Conservation (phyloP, 1,284 basidiomycete genomes). For the Ganoderma lingzhi region DNA sequence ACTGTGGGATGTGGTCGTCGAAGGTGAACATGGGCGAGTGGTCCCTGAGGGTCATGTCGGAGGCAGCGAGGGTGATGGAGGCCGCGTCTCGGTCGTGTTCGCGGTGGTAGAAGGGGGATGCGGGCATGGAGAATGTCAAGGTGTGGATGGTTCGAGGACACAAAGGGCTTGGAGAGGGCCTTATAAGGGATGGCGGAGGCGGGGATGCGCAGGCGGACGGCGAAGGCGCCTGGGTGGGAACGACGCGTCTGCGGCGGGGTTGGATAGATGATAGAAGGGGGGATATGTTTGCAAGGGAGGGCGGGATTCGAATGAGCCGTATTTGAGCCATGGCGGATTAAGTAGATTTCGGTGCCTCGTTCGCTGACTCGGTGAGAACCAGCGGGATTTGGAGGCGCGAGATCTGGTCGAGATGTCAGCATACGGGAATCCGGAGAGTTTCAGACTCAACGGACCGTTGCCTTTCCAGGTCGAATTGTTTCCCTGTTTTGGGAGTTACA, state of each 20-base stretch:
- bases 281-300: constrained; percentile 32
- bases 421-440: constrained; percentile 32
- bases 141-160: constrained; percentile 33
- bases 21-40: constrained; percentile 52
- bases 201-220: constrained; percentile 31
- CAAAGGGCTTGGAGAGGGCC: constrained; percentile 33
- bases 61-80: constrained; percentile 41
- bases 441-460: constrained; percentile 28
- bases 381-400: constrained; percentile 30
- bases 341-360: constrained; percentile 34
- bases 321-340: constrained; percentile 34
- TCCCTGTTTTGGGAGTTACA: constrained; percentile 29
- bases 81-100: constrained; percentile 39
- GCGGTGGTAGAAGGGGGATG: constrained; percentile 44
- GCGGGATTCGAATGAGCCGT: constrained; percentile 31
- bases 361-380: constrained; percentile 33
- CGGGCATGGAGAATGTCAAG: constrained; percentile 38
- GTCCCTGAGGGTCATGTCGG: constrained; percentile 52
- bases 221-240: constrained; percentile 33
- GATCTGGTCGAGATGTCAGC: constrained; percentile 30
- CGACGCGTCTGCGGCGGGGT: constrained; percentile 27
- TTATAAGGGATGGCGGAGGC: constrained; percentile 37
- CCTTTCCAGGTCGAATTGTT: constrained; percentile 31
- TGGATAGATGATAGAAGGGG: constrained; percentile 30
- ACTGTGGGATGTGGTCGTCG: constrained; percentile 57